Percentiles rank a stretch among this genome's conserved stretches.
These are phyloP conservation scores for Ampelocalamus luodianensis DNA, from an alignment of 176 grass and related monocot genomes.

Conservation along the genomic window DNA sequence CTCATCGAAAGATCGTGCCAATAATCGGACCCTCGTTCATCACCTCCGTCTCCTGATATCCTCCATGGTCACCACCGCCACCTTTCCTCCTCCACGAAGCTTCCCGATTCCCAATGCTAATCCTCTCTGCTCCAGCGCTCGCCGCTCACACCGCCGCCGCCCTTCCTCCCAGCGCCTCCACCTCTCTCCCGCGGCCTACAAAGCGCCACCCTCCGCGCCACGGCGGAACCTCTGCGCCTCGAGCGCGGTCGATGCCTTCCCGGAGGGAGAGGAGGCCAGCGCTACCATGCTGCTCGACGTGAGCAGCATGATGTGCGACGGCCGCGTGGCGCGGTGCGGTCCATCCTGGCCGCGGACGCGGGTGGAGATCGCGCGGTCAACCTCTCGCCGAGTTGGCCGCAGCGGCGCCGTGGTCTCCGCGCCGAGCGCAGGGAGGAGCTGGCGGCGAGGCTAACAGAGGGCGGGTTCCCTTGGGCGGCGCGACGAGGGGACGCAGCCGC, in stretches of 20 bases:
- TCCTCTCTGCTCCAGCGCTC: constrained; percentile 8
- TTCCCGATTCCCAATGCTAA: neutral
- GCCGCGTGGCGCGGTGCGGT: constrained; percentile 84
- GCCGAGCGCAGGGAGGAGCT: constrained; percentile 58
- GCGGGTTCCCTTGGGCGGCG: constrained; percentile 78
- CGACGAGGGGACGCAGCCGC: constrained; percentile 36
- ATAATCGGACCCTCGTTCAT: too few species aligned
- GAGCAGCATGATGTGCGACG: constrained; percentile 94
- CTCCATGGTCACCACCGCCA: constrained; percentile 38
- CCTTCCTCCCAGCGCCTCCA: neutral
- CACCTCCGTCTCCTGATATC: neutral
- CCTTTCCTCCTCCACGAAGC: neutral
- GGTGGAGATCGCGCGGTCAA: constrained; percentile 83
- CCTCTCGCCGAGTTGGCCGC: constrained; percentile 88
- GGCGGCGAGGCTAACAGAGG: constrained; percentile 65
- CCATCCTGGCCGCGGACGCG: constrained; percentile 74
- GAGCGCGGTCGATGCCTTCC: constrained; percentile 35
- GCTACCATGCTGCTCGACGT: constrained; percentile 80
- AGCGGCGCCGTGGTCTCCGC: constrained; percentile 53
- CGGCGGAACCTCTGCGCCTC: constrained; percentile 50
- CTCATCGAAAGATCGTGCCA: too few species aligned
- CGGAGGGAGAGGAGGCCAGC: neutral
- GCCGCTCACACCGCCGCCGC: constrained; percentile 29
- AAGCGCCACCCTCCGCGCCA: neutral
- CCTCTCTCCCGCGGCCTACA: neutral